Conservation (phyloP, 345 rosid genomes). For the Populus alba region DNA sequence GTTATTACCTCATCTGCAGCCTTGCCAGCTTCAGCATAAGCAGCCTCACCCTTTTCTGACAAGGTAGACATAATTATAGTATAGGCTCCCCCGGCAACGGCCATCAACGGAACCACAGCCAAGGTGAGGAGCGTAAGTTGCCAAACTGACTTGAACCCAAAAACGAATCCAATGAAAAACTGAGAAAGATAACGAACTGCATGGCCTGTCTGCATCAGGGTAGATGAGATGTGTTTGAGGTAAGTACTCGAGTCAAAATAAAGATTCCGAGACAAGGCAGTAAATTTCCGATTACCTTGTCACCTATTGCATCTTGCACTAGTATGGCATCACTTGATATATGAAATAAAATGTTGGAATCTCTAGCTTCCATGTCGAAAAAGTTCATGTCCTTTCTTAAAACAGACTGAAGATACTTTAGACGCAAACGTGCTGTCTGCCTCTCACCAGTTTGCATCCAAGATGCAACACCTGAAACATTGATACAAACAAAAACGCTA, state of each 20-base stretch:
- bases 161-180: constrained; percentile 56
- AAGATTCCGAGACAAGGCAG: neutral
- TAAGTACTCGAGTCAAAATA: neutral
- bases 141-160: constrained; percentile 74
- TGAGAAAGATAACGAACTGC: constrained; percentile 67
- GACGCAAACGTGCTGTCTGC: constrained; percentile 69
- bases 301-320: constrained; percentile 87
- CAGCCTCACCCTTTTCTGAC: constrained; percentile 76
- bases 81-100: constrained; percentile 71
- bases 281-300: constrained; percentile 47
- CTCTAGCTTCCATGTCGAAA: constrained; percentile 76
- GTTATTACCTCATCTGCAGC: constrained; percentile 68
- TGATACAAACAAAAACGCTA: neutral
- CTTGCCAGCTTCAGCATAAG: constrained; percentile 80
- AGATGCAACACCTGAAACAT: constrained; percentile 53
- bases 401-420: constrained; percentile 62
- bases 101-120: constrained; percentile 83
- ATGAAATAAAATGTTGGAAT: constrained; percentile 55
- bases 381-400: constrained; percentile 58
- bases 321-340: constrained; percentile 83
- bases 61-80: constrained; percentile 63
- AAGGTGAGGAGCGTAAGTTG: constrained; percentile 77
- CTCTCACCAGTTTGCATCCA: constrained; percentile 94
- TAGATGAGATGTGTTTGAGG: neutral
- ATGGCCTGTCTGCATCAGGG: constrained; percentile 65